These are phyloP conservation scores for Sporisorium sorghi DNA, from an alignment of 1,284 basidiomycete genomes.

Conservation along the genomic window DNA sequence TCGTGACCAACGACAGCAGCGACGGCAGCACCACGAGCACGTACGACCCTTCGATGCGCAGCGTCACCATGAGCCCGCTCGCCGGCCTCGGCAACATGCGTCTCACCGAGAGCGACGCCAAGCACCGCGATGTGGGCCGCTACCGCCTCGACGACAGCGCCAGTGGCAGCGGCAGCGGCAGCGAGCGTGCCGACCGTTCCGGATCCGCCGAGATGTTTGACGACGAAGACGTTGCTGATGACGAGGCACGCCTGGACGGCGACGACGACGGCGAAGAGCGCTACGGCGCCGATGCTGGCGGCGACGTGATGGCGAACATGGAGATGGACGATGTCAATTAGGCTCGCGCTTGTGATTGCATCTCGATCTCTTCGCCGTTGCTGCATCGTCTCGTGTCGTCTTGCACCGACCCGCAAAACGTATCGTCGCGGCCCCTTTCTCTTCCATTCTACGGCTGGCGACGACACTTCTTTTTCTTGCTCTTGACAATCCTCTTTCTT, in stretches of 20 bases:
- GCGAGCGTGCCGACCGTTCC: conserved; percentile 44
- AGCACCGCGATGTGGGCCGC: conserved; percentile 17
- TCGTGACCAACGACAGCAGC: conserved; percentile 53
- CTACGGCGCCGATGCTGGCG: conserved; percentile 63
- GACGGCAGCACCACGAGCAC: conserved; percentile 49
- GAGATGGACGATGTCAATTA: conserved; percentile 66
- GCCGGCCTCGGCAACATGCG: conserved; percentile 49
- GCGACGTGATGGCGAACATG: conserved; percentile 67
- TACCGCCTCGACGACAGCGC: conserved; percentile 49
- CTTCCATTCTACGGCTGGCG: background rate
- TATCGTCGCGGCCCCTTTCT: background rate
- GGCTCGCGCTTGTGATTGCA: background rate
- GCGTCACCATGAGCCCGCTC: conserved; percentile 50
- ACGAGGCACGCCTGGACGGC: conserved; percentile 29
- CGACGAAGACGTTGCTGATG: conserved; percentile 63
- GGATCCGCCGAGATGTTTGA: conserved; percentile 60
- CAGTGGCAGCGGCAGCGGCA: conserved; percentile 33
- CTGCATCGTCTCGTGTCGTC: too few species aligned
- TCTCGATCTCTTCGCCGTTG: background rate
- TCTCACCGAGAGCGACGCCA: conserved; percentile 26
- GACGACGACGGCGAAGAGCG: conserved; percentile 64
- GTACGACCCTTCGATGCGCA: conserved; percentile 47
- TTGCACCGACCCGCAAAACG: background rate
- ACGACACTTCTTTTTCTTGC: background rate
- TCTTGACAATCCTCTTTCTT: background rate